Evolutionary conservation across 352 stramenopile species (phyloP), one percentile per base, ranked within the genome.

Genomic region (Pythium myriotylum): DNA sequence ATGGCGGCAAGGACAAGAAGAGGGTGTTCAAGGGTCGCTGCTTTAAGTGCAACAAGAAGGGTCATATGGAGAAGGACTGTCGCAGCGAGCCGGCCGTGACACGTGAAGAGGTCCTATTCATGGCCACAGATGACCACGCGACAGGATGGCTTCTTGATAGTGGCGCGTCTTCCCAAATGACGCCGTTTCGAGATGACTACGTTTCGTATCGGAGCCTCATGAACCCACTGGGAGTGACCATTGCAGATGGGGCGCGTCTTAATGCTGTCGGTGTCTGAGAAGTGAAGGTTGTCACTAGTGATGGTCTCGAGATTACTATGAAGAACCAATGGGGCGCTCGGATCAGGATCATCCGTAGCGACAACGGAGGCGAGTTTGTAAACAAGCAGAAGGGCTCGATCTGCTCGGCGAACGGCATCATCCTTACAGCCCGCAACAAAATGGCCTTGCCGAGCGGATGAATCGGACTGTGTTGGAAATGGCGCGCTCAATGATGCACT

Each of bases 161-260:
- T 32, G 29, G 50, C 4, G 50, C 50, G 19, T 57, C 29, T 3
- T 57, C 50, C 3, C 50, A 57, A n/a, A 57, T 57, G 50, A 22
- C 50, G 8, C 50, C 50, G 8, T 5, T 29, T 14, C 2, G 43
- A 29, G 17, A 4, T 57, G 50, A 46, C 29, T 46, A 19, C 17
- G 8, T 20, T 12, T 23, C 43, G n/a, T 51, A 51, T 20, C 8
- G 23, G 4, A 26, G 8, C 8, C 14, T 51, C 20, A 20, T 3
- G 7, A 26, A 51, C 19, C n/a, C n/a, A 8, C 6, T 32, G 12
- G 7, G 5, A 8, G 43, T 51, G 14, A 27, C n/a, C 20, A 51
- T 51, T 23, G 43, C 43, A 8, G n/a, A 51, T 20, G 23, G 43
- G 4, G 43, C 43, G 3, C 19, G 20, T 14, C 19, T 51, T 8